Evolutionary conservation across 1,139 yeast species (phyloP).

Genomic region (Zygosaccharomyces pseudobailii): DNA sequence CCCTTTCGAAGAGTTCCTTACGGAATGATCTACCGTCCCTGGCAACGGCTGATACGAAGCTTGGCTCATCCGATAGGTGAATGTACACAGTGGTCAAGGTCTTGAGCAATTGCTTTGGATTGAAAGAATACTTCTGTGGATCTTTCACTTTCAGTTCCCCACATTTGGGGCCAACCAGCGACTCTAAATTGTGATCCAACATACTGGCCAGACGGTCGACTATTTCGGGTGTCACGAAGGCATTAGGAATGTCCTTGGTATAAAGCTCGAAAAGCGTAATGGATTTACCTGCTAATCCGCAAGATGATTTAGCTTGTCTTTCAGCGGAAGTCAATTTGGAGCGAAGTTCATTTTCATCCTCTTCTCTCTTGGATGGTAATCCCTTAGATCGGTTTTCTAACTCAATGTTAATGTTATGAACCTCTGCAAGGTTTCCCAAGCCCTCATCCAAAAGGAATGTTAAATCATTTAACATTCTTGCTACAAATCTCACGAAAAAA

Average conservation of each 20-base stretch:
- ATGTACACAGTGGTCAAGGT: constrained; percentile 71
- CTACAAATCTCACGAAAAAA: constrained; percentile 86
- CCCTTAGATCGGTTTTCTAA: constrained; percentile 40
- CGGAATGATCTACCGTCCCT: constrained; percentile 86
- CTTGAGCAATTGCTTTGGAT: constrained; percentile 67
- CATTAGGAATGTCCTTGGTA: constrained; percentile 79
- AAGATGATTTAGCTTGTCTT: constrained; percentile 71
- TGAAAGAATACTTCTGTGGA: constrained; percentile 80
- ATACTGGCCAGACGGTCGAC: constrained; percentile 93
- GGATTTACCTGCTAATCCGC: constrained; percentile 81
- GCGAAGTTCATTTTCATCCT: constrained; percentile 53
- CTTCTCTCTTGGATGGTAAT: constrained; percentile 44
- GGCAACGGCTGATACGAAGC: constrained; percentile 76
- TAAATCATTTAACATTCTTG: constrained; percentile 90
- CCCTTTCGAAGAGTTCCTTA: constrained; percentile 60
- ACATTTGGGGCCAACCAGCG: constrained; percentile 93
- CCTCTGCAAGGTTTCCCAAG: constrained; percentile 67
- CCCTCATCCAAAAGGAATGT: constrained; percentile 91
- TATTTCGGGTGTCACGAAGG: constrained; percentile 83
- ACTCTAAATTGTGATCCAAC: constrained; percentile 86
- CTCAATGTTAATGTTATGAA: constrained; percentile 70
- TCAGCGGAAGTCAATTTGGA: constrained; percentile 59
- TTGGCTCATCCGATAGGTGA: constrained; percentile 59
- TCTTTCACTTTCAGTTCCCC: constrained; percentile 77
- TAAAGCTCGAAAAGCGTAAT: constrained; percentile 73